Base-by-base conservation (phyloP, 495 filamentous ascomycete genomes). In the Halenospora varia region DNA sequence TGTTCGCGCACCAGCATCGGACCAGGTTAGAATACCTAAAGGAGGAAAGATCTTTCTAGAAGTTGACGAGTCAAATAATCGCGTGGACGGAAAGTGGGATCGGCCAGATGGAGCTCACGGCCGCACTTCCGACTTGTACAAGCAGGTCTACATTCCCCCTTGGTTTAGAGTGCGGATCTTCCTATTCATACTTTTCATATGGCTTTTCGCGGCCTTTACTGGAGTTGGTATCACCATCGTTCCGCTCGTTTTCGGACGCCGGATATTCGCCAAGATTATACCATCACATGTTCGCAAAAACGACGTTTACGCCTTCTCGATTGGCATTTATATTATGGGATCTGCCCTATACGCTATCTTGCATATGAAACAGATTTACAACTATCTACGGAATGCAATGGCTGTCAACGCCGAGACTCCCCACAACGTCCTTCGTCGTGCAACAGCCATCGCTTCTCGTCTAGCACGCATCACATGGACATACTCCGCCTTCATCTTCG, bases 261-360 rank as follows among this genome's bases (percentile, higher is more conserved):
- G 72, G 53, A 75, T 97, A 52, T 86, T 96, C 65, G 77, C 83
- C 23, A 69, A 75, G 8, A 73, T 88, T 17, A 81, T 94, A 47
- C 87, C 88, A 15, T 67, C 72, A 17, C 75, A 86, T 44, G 76
- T 87, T 39, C 82, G 84, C 18, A 84, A 90, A 67, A 97, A 97
- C 69, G 94, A 99, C 68, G 86, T 99, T 35, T 97, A 99, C 68
- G 93, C 95, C 10, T 96, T 96, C 70, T 94, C 89, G 48, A 82
- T 90, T 39, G 94, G 94, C 18, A 77, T 93, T 55, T 93, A 91
- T 65, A 74, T 89, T 17, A 78, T 94, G 23, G 88, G 88, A 51
- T 80, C 80, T 3, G 64, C 81, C 13, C 71, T 78, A 13, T 92
- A 89, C 67, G 62, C 76, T 24, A 61, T 81, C 10, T 66, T 84